phyloP scores from a whole-genome alignment of 208 protist species.

The Leishmania turanica region DNA sequence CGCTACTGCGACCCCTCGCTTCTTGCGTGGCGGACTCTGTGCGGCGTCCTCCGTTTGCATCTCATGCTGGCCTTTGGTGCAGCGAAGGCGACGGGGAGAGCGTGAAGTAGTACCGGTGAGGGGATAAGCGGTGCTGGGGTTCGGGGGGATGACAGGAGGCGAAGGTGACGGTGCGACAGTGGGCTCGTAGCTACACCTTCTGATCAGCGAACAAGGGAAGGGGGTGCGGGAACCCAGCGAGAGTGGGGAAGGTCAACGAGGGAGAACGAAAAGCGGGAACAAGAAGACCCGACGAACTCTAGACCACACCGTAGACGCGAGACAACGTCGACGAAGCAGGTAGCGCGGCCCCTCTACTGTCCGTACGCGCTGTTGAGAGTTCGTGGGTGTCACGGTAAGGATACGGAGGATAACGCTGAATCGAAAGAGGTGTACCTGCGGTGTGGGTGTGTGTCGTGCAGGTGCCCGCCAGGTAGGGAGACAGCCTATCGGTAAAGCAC shows the following conservation, averaged over 20 bases:
- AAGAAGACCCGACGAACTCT: not conserved
- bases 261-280: not conserved
- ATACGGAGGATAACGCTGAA: not conserved
- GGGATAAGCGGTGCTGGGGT: not conserved
- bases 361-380: not conserved
- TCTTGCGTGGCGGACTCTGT: constrained; percentile 13
- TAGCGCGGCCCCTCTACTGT: not conserved
- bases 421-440: not conserved
- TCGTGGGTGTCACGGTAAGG: not conserved
- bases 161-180: not conserved
- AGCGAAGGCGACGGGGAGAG: not conserved
- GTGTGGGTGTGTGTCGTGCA: not conserved
- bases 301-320: not conserved
- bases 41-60: not conserved
- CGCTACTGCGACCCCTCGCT: constrained; percentile 6
- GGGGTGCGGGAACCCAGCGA: not conserved
- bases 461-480: not conserved
- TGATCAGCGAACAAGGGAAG: constrained; percentile 1
- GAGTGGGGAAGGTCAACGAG: not conserved
- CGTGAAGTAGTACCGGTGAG: not conserved
- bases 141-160: not conserved
- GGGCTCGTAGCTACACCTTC: not conserved
- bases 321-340: not conserved
- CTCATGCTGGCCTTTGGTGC: not conserved
- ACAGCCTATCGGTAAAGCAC: not conserved